Base-by-base conservation (phyloP, 108 stramenopile species). In the Nitzschia palea region DNA sequence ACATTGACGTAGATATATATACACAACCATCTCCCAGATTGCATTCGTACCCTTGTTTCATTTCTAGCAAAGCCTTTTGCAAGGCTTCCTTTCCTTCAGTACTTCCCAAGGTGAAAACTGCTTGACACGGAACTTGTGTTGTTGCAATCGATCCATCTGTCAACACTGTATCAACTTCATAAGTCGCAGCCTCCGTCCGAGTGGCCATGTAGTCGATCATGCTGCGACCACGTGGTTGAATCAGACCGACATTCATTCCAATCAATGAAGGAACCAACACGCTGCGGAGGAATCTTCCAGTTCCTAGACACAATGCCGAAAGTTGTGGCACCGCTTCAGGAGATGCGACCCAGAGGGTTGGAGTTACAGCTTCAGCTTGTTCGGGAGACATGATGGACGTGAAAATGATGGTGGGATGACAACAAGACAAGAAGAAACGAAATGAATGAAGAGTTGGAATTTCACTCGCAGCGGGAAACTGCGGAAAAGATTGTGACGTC, bases 251-350 rank as follows among this genome's bases (percentile, higher is more conserved):
- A 22, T 80, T 65, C 30, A 42, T 30, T 12, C 57, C 67, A 15
- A 65, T 36, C 45, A 86, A 61, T 37, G 89, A 77, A 8, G 95
- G 95, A 29, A 96, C 87, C 55, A 93, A 71, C 31, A 96, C 95
- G 30, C 85, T 68, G 9, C 95, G 83, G 31, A 96, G 79, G 66
- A 96, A 96, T 0, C 95, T 83, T 32, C 95, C 95, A 2, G 89
- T 87, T 52, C 95, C 95, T 33, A 95, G 40, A 73, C 90, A 91
- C 25, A 94, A 33, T 25, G 77, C 82, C 44, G 79, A 55, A 3
- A 87, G 50, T 14, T 54, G 54, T 18, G 8, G 27, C 28, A 56
- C 6, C 5, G 55, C 6, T 6, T 28, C 55, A 31, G 55, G 8
- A 5, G 15, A n/a, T n/a, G n/a, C n/a, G n/a, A n/a, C n/a, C n/a